Evolutionary conservation across 257 asterid species (phyloP), one percentile per base, ranked within the genome.

Genomic region (Fraxinus anomala): DNA sequence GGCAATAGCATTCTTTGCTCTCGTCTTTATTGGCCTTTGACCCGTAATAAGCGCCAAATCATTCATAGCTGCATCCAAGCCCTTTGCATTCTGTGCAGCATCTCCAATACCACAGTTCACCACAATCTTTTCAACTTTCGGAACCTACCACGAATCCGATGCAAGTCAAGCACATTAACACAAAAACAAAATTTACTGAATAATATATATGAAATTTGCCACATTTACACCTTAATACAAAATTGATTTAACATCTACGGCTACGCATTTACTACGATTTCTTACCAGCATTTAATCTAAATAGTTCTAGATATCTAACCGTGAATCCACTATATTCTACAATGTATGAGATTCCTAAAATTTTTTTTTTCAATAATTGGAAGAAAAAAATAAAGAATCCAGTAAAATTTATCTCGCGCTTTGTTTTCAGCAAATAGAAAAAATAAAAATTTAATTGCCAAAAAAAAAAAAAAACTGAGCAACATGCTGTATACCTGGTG

Each of bases 51-150:
- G 92, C 40, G 98, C 98, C 87, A 96, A 82, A 68, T 96, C 97
- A 80, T 89, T 96, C 82, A 96, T 70, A 70, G 99, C 98, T 49
- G 99, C 98, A 34, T 96, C 98, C 88, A 93, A 86, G 69, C 97
- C 99, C 89, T 93, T 96, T 0, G 99, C 86, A 89, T 96, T 96
- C 89, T 96, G 97, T 19, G 98, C 98, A 84, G 98, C 99, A 47
- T 96, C 99, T 87, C 99, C 99, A 80, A 93, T 92, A 70, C 99
- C 99, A 85, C 99, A 92, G 82, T 96, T 93, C 91, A 96, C 98
- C 42, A 96, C 99, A 76, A 96, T 84, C 87, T 96, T 93, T 14
- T 88, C 88, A 36, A 96, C 79, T 86, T 93, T 93, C 1, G 99
- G 99, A 76, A 96, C 97, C 99, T 93, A 76, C 13, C 47, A 72